Conservation (phyloP, 2,329 filamentous ascomycete genomes). For the Paecilomyces fulvus region DNA sequence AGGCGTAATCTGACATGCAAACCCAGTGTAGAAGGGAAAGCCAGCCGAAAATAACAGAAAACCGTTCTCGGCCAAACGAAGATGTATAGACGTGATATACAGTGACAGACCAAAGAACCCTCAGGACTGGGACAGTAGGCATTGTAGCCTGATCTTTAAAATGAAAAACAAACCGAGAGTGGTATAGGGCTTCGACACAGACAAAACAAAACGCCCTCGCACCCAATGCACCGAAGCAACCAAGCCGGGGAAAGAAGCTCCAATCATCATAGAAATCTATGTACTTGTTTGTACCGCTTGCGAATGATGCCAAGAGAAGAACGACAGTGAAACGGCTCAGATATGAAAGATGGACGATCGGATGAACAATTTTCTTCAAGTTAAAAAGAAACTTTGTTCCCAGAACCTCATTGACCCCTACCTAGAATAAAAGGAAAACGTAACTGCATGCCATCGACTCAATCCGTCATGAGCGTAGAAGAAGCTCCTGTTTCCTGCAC, state of each 20-base stretch:
- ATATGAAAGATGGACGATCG: not conserved
- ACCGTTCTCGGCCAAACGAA: not conserved
- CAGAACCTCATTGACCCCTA: not conserved
- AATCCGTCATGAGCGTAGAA: not conserved
- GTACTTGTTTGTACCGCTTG: not conserved
- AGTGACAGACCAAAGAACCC: not conserved
- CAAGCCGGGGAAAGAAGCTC: not conserved
- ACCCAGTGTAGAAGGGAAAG: not conserved
- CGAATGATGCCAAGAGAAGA: not conserved
- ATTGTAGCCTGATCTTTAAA: not conserved
- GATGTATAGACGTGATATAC: not conserved
- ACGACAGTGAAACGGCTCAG: not conserved
- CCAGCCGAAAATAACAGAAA: not conserved
- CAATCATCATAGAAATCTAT: not conserved
- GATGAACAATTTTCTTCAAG: not conserved
- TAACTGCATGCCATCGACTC: not conserved
- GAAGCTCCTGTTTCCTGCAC: not conserved
- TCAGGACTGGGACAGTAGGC: not conserved
- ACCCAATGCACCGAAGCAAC: conserved; percentile 8
- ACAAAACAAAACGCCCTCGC: conserved; percentile 1
- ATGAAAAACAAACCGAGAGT: not conserved
- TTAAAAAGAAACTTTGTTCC: not conserved
- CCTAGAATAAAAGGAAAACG: not conserved
- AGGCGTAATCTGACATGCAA: not conserved
- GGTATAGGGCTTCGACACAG: not conserved